Percentiles rank a stretch among this genome's conserved stretches.
These are phyloP conservation scores for Penstemon barbatus DNA, from an alignment of 257 asterid genomes.

Conservation along the genomic window DNA sequence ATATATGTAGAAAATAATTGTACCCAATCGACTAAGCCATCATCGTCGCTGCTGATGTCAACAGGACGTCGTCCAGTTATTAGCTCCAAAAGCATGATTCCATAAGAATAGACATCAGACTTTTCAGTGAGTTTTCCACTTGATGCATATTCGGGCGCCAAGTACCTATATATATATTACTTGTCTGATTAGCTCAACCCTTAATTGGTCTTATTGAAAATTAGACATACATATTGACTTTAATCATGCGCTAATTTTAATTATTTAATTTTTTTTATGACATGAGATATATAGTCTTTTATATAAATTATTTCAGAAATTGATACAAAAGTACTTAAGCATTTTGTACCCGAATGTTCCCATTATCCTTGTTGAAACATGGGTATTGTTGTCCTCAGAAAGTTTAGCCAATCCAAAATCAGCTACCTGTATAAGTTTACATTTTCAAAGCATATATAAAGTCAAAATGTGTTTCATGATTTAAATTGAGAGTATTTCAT, in stretches of 20 bases:
- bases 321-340: not conserved
- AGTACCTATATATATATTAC: constrained; percentile 41
- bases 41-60: constrained; percentile 55
- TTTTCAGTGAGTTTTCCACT: constrained; percentile 88
- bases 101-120: constrained; percentile 84
- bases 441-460: not conserved
- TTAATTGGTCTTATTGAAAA: not conserved
- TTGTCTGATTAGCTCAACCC: no score
- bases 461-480: not conserved
- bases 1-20: not conserved
- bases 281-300: not conserved
- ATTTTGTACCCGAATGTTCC: constrained; percentile 82
- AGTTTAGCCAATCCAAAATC: constrained; percentile 95
- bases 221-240: not conserved
- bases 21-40: constrained; percentile 90
- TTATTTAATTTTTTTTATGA: not conserved
- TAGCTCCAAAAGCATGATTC: constrained; percentile 78
- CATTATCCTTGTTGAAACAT: constrained; percentile 91
- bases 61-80: constrained; percentile 81
- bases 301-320: not conserved
- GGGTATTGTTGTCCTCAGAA: constrained; percentile 67
- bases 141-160: constrained; percentile 91
- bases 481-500: not conserved
- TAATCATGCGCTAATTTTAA: not conserved
- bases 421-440: constrained; percentile 59